Evolutionary conservation across 2,329 filamentous ascomycete genomes (phyloP), one percentile per base, ranked within the genome.

Genomic region (Alternaria sp.): DNA sequence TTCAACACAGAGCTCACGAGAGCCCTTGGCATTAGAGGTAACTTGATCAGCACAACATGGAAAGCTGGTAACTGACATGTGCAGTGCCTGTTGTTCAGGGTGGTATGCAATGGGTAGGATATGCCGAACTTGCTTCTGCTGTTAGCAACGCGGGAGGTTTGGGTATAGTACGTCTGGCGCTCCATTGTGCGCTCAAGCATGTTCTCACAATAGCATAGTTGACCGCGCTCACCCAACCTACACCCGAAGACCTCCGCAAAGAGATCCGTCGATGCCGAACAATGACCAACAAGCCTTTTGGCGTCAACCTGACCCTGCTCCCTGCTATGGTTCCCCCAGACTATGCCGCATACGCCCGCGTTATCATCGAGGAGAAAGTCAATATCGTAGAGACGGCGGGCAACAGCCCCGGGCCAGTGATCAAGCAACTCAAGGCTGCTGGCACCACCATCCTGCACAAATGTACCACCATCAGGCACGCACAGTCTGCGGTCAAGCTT

Each of bases 391-490:
- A 98, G 81, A 97, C 93, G 3, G 93, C 93, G 1, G 93, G 93
- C 53, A 96, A 96, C 82, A 89, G 84, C 71, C 95, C 95, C 0
- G 95, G 93, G 1, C 93, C 93, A 3, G 89, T 99, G 64, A 98
- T 99, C 78, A 84, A 86, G 75, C 87, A 92, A 82, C 85, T 99
- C 54, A 99, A 98, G 82, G 85, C 85, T 61, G 90, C 89, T 5
- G 88, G 87, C 56, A 86, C 86, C 71, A 94, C 86, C 55, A 88
- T 99, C 69, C 82, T 99, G 56, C 95, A 99, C 86, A 99, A 99
- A 82, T 98, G 95, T 83, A 99, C 95, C 8, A 96, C 92, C 5
- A 96, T 99, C 80, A 84, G 93, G 54, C 95, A 99, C 77, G 95
- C 95, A 21, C 87, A 92, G 78, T 93, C 90, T 66, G 95, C 95